phyloP scores from a whole-genome alignment of 768 basidiomycete species.

The Termitomyces heimii region DNA sequence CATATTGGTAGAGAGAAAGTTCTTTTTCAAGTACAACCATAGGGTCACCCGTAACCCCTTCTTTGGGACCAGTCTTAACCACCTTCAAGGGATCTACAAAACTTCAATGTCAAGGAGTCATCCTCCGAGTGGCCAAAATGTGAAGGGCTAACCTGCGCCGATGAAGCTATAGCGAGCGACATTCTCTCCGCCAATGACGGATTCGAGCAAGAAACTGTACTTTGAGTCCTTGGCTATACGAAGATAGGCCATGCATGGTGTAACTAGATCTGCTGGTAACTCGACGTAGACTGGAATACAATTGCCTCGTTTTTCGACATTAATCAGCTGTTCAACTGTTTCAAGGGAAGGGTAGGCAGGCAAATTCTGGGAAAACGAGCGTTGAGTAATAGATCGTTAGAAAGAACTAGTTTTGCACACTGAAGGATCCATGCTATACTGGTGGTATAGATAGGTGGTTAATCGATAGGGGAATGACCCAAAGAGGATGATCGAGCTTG shows the following conservation, averaged over 20 bases:
- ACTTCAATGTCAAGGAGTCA: not conserved
- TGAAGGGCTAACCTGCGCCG: constrained; percentile 66
- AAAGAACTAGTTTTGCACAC: constrained; percentile 22
- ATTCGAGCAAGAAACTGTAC: constrained; percentile 94
- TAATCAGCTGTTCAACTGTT: constrained; percentile 70
- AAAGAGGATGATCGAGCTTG: not conserved
- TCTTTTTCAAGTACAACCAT: constrained; percentile 80
- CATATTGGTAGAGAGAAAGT: constrained; percentile 79
- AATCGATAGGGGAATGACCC: not conserved
- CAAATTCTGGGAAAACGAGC: constrained; percentile 42
- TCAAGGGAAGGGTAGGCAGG: constrained; percentile 66
- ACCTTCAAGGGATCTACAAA: constrained; percentile 85
- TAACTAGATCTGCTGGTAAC: constrained; percentile 92
- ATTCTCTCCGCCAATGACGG: constrained; percentile 85
- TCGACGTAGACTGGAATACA: constrained; percentile 91
- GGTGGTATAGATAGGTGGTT: not conserved
- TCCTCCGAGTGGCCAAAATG: not conserved
- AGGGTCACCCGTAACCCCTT: constrained; percentile 85
- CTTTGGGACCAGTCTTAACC: constrained; percentile 79
- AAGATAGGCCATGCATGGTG: constrained; percentile 95
- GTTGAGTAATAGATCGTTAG: not conserved
- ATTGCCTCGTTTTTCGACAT: constrained; percentile 82
- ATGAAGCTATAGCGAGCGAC: constrained; percentile 94
- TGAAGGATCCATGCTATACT: constrained; percentile 38
- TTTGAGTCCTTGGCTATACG: constrained; percentile 88